Percentiles rank a stretch among this genome's conserved stretches.
Evolutionary conservation across 306 rosid genomes (phyloP).

Genomic region (Inga leiocalycina): DNA sequence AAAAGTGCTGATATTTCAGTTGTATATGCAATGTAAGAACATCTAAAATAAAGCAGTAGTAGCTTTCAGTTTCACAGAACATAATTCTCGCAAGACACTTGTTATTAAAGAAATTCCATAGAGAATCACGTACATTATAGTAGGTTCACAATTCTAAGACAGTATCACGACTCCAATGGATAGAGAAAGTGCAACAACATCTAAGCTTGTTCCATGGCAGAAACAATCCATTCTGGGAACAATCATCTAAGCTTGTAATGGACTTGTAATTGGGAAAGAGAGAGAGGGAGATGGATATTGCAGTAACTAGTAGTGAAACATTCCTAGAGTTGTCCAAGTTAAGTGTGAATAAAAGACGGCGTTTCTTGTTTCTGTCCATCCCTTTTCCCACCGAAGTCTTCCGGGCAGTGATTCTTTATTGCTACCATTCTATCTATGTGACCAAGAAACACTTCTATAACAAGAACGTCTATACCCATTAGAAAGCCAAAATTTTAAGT

Average conservation of each 20-base stretch:
- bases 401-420: background rate
- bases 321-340: constrained; percentile 10
- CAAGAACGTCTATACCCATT: background rate
- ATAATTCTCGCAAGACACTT: constrained; percentile 1
- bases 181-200: background rate
- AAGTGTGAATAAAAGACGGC: background rate
- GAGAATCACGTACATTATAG: background rate
- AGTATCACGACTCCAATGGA: background rate
- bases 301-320: background rate
- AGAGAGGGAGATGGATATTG: background rate
- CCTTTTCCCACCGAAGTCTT: background rate
- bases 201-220: background rate
- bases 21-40: background rate
- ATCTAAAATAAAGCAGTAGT: background rate
- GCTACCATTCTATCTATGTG: background rate
- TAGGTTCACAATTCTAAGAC: background rate
- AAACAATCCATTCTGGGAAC: background rate
- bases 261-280: background rate
- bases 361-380: constrained; percentile 20
- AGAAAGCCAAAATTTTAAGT: background rate
- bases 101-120: background rate
- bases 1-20: background rate
- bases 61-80: background rate
- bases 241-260: background rate
- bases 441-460: background rate